These are phyloP conservation scores for Globisporangium mamillatum DNA, from an alignment of 352 stramenopile species.

Conservation along the genomic window DNA sequence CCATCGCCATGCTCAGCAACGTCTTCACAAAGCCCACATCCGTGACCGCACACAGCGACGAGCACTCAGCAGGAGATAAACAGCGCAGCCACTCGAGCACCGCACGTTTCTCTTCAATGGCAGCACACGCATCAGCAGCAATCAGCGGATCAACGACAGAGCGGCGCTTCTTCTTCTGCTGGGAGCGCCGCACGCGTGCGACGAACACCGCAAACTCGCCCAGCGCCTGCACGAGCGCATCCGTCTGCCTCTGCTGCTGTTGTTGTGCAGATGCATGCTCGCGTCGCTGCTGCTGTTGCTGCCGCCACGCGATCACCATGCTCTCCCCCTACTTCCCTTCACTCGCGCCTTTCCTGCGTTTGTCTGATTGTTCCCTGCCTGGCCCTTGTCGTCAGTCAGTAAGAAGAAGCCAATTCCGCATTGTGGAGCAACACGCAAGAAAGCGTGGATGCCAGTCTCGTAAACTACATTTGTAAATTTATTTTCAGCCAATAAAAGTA, in stretches of 20 bases:
- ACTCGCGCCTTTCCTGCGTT: neutral
- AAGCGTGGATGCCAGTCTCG: neutral
- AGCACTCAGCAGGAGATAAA: constrained; percentile 40
- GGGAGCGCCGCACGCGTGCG: constrained; percentile 19
- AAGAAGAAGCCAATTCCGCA: neutral
- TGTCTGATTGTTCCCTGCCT: neutral
- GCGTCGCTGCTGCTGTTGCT: neutral
- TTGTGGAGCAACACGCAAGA: neutral
- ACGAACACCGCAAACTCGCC: constrained; percentile 57
- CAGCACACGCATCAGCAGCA: neutral
- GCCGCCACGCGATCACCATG: constrained; percentile 7
- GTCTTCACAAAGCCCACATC: constrained; percentile 79
- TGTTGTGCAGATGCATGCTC: neutral
- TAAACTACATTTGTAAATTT: neutral
- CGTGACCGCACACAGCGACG: constrained; percentile 60
- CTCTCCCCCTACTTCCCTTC: neutral
- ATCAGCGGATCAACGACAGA: neutral
- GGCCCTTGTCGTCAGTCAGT: neutral
- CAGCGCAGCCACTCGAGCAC: constrained; percentile 52
- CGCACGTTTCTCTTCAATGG: constrained; percentile 25
- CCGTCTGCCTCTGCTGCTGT: constrained; percentile 4
- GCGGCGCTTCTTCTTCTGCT: constrained; percentile 18
- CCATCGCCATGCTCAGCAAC: constrained; percentile 65
- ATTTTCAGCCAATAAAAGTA: neutral
- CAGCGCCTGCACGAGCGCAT: constrained; percentile 47